Evolutionary conservation across 176 grass and related monocot genomes (phyloP).

Genomic region (Hordeum marinum): DNA sequence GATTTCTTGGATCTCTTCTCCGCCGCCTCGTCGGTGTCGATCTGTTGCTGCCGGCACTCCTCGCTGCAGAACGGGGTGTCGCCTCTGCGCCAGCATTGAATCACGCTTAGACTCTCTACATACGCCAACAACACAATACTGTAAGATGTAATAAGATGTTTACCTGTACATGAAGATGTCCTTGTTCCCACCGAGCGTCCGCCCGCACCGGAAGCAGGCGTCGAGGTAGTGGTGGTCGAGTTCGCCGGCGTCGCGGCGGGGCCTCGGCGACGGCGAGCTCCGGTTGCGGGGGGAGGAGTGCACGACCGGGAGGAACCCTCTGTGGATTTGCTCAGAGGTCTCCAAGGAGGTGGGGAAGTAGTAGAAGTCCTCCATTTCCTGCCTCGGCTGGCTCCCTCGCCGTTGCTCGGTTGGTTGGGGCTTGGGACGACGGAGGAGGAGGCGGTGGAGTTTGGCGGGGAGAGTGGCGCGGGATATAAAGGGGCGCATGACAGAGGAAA

Average conservation of each 20-base stretch:
- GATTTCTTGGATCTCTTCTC: slow-evolving; percentile 39
- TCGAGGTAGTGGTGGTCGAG: slow-evolving; percentile 67
- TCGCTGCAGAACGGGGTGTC: slow-evolving; percentile 89
- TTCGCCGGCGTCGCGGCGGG: slow-evolving; percentile 5
- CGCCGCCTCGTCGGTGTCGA: slow-evolving; percentile 55
- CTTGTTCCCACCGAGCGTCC: slow-evolving; percentile 36
- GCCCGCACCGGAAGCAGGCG: slow-evolving; percentile 69
- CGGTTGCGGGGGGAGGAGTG: not conserved
- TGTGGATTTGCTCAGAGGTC: not conserved
- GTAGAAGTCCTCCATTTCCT: slow-evolving; percentile 31
- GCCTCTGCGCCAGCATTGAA: slow-evolving; percentile 51
- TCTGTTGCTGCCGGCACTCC: slow-evolving; percentile 90
- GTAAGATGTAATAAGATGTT: not conserved
- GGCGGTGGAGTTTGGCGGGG: not conserved
- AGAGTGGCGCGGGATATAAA: not conserved
- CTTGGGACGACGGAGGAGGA: not conserved
- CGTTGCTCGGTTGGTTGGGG: not conserved
- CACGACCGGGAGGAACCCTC: not conserved
- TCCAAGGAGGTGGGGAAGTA: not conserved
- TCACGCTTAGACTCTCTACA: not conserved
- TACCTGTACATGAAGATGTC: slow-evolving; percentile 98
- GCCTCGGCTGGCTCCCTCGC: not conserved
- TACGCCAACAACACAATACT: not conserved
- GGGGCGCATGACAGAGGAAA: not conserved
- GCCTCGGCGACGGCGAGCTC: not conserved